A percentile compares a stretch with the other conserved stretches of the same genome.
phyloP scores from a whole-genome alignment of 2,329 filamentous ascomycete species.

The Cladosporium sp. region DNA sequence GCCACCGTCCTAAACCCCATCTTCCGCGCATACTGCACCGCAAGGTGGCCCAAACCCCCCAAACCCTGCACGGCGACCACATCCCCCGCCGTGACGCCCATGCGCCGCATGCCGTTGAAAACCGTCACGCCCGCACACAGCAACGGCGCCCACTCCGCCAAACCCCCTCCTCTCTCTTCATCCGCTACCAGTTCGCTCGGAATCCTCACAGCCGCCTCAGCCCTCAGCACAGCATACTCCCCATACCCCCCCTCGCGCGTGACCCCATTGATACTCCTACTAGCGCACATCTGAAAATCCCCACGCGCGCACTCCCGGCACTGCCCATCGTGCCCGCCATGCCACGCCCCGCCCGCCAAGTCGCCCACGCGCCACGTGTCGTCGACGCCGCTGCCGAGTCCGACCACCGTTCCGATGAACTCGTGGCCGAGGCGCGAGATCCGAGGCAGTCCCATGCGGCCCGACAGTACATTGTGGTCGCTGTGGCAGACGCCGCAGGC shows the following conservation, averaged over 20 bases:
- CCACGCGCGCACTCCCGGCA: constrained; percentile 63
- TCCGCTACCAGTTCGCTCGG: constrained; percentile 26
- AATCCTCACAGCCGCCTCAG: constrained; percentile 56
- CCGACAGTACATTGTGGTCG: constrained; percentile 49
- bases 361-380: constrained; percentile 60
- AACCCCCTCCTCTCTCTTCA: constrained; percentile 21
- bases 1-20: constrained; percentile 52
- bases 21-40: constrained; percentile 49
- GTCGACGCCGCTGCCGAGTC: constrained; percentile 50
- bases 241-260: constrained; percentile 60
- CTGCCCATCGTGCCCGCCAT: constrained; percentile 59
- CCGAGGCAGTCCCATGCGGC: constrained; percentile 48
- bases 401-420: constrained; percentile 61
- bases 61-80: constrained; percentile 51
- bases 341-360: constrained; percentile 64
- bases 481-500: constrained; percentile 70
- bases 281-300: constrained; percentile 65
- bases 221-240: constrained; percentile 58
- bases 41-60: constrained; percentile 47
- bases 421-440: constrained; percentile 57
- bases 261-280: constrained; percentile 61
- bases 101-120: constrained; percentile 49
- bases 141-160: constrained; percentile 44
- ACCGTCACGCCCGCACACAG: constrained; percentile 50
- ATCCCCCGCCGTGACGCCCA: constrained; percentile 43